Conservation (phyloP, 768 basidiomycete genomes). For the Boletus patriciae region DNA sequence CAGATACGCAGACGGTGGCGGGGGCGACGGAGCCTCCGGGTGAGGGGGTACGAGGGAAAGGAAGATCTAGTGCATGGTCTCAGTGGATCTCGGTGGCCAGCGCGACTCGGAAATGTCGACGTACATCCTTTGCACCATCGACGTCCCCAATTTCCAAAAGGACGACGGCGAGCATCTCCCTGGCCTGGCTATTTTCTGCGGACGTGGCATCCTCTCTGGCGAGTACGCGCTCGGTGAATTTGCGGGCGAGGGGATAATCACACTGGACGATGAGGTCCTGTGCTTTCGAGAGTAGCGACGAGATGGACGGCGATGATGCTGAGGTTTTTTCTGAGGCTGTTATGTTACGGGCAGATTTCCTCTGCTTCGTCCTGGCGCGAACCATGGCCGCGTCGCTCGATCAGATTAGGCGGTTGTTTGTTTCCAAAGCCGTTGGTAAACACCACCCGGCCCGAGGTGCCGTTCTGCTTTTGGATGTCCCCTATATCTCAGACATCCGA, state of each 20-base stretch:
- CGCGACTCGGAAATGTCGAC: slow-evolving; percentile 20
- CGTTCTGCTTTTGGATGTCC: neutral
- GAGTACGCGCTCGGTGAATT: slow-evolving; percentile 68
- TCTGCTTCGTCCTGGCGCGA: slow-evolving; percentile 50
- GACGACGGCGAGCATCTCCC: slow-evolving; percentile 77
- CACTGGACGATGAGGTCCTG: slow-evolving; percentile 81
- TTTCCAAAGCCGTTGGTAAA: slow-evolving; percentile 16
- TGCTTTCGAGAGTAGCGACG: slow-evolving; percentile 69
- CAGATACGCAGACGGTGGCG: slow-evolving; percentile 76
- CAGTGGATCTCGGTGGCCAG: neutral
- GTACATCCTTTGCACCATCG: slow-evolving; percentile 67
- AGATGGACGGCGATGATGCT: slow-evolving; percentile 42
- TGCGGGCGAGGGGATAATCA: slow-evolving; percentile 77
- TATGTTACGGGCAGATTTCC: slow-evolving; percentile 17
- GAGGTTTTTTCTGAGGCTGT: slow-evolving; percentile 14
- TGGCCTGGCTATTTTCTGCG: slow-evolving; percentile 62
- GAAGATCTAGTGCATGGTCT: slow-evolving; percentile 53
- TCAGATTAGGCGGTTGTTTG: slow-evolving; percentile 19
- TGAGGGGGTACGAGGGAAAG: slow-evolving; percentile 57
- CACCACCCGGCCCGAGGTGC: neutral
- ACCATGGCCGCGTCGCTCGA: slow-evolving; percentile 43
- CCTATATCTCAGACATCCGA: too few species aligned
- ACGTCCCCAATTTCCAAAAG: slow-evolving; percentile 79
- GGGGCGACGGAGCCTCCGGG: slow-evolving; percentile 54
- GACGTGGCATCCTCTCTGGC: slow-evolving; percentile 46